These are phyloP conservation scores for Beauveria sp. DNA, from an alignment of 2,329 filamentous ascomycete species.

Conservation along the genomic window DNA sequence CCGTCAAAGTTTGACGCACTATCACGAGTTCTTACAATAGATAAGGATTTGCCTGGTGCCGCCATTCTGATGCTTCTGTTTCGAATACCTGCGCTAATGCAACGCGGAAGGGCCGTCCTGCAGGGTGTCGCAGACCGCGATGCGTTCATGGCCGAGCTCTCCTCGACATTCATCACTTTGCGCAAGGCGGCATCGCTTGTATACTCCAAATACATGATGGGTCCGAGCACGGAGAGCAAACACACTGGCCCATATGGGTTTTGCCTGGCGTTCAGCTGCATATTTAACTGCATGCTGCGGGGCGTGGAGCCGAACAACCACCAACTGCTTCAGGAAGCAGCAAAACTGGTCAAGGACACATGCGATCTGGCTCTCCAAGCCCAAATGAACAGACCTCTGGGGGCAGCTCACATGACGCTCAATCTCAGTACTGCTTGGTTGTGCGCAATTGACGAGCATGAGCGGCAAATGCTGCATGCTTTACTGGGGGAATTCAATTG, in stretches of 20 bases:
- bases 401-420: constrained; percentile 3
- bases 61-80: neutral
- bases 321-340: neutral
- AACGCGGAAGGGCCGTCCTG: neutral
- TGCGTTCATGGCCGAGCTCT: neutral
- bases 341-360: neutral
- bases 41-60: neutral
- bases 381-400: neutral
- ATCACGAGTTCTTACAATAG: neutral
- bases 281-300: constrained; percentile 7
- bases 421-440: constrained; percentile 1
- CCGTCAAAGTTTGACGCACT: neutral
- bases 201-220: neutral
- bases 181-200: neutral
- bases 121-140: neutral
- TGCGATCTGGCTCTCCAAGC: neutral
- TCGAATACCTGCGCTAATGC: neutral
- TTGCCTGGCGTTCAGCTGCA: constrained; percentile 1
- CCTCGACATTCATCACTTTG: neutral
- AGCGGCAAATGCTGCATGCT: neutral
- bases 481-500: neutral
- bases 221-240: neutral
- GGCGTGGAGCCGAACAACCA: neutral
- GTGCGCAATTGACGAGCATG: neutral
- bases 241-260: neutral